A percentile compares a stretch with the other conserved stretches of the same genome.
phyloP scores from a whole-genome alignment of 1,284 basidiomycete genomes.

The Anthracocystis walkeri region DNA sequence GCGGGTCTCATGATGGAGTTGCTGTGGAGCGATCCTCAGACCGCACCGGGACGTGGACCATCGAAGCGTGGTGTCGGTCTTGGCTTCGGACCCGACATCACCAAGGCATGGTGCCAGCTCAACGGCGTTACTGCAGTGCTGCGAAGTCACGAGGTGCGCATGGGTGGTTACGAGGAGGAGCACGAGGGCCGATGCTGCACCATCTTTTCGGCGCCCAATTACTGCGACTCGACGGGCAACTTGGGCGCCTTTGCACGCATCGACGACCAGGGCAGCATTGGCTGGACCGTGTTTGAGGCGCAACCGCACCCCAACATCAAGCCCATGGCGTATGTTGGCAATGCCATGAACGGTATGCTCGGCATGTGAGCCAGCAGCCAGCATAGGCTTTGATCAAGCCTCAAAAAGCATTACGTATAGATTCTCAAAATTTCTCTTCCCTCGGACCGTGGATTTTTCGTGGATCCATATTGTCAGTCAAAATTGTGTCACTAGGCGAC shows the following conservation, averaged over 20 bases:
- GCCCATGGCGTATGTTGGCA: conserved; percentile 84
- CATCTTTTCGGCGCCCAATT: conserved; percentile 72
- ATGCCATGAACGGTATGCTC: conserved; percentile 60
- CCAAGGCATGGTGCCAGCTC: conserved; percentile 81
- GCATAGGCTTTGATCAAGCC: background rate
- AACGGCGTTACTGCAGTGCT: conserved; percentile 90
- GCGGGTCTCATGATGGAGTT: conserved; percentile 90
- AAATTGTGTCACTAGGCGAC: background rate
- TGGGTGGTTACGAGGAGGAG: conserved; percentile 86
- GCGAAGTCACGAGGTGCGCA: conserved; percentile 96
- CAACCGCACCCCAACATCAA: conserved; percentile 87
- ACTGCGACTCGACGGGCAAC: conserved; percentile 70
- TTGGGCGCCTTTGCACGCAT: conserved; percentile 74
- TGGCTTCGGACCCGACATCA: conserved; percentile 82
- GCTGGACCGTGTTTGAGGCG: conserved; percentile 84
- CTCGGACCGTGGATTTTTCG: too few species aligned
- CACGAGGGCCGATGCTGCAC: conserved; percentile 90
- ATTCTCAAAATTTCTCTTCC: background rate
- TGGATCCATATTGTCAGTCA: too few species aligned
- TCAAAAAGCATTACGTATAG: conserved; percentile 8
- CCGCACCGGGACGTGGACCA: conserved; percentile 87
- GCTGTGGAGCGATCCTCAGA: conserved; percentile 86
- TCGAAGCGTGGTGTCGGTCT: conserved; percentile 97
- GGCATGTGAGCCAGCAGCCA: conserved; percentile 23
- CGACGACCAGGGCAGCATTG: conserved; percentile 79